Conservation (phyloP, 257 asterid species). For the Orobanche coerulescens region DNA sequence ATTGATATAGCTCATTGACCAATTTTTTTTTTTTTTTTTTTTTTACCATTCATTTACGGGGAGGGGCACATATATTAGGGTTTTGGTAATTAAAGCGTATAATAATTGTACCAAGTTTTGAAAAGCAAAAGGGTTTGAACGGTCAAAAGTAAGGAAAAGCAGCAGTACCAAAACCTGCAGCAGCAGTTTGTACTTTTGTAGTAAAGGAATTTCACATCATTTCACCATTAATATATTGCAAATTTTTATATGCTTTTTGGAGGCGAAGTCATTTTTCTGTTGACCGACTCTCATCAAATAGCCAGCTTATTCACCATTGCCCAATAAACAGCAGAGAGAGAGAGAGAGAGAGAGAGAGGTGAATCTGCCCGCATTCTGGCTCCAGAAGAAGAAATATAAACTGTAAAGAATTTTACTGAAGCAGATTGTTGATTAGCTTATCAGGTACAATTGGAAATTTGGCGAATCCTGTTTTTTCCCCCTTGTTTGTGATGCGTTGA, state of each 20-base stretch:
- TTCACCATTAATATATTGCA: slow-evolving; percentile 18
- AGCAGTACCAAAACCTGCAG: slow-evolving; percentile 17
- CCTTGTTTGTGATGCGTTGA: not conserved
- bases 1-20: too few relatives aligned
- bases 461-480: not conserved
- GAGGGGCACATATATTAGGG: slow-evolving; percentile 2
- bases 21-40: too few relatives aligned
- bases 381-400: not conserved
- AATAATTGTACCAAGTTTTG: slow-evolving; percentile 18
- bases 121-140: slow-evolving; percentile 42
- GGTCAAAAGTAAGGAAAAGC: slow-evolving; percentile 40
- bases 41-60: not conserved
- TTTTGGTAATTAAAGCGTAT: slow-evolving; percentile 1
- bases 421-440: not conserved
- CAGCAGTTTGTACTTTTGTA: not conserved
- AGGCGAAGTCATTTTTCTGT: slow-evolving; percentile 19
- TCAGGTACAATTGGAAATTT: not conserved
- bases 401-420: too few relatives aligned
- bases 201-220: slow-evolving; percentile 13
- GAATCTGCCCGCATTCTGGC: not conserved
- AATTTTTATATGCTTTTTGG: slow-evolving; percentile 19
- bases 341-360: too few relatives aligned
- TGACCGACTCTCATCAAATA: slow-evolving; percentile 32
- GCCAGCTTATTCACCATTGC: slow-evolving; percentile 19
- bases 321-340: not conserved